phyloP scores from a whole-genome alignment of 129 eudicot species.

The Daucus carota region DH1_v3.0 NC_030384.2:42700001-42700500 shows the following conservation, averaged over 20 bases:
- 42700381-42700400: background rate
- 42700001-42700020: slow-evolving; percentile 99
- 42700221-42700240: background rate
- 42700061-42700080: background rate
- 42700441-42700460: background rate
- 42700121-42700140: background rate
- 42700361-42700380: background rate
- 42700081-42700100: background rate
- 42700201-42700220: background rate
- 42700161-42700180: background rate
- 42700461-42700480: too few relatives aligned
- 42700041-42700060: background rate
- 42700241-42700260: background rate
- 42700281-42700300: background rate
- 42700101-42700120: background rate
- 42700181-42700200: background rate
- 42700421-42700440: background rate
- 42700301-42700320: background rate
- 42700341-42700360: background rate
- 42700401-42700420: background rate
- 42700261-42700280: background rate
- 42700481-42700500: background rate
- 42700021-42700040: slow-evolving; percentile 1
- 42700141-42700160: background rate
- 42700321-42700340: background rate